Conservation (phyloP, 1,139 yeast genomes). For the Wickerhamomyces sp. region DNA sequence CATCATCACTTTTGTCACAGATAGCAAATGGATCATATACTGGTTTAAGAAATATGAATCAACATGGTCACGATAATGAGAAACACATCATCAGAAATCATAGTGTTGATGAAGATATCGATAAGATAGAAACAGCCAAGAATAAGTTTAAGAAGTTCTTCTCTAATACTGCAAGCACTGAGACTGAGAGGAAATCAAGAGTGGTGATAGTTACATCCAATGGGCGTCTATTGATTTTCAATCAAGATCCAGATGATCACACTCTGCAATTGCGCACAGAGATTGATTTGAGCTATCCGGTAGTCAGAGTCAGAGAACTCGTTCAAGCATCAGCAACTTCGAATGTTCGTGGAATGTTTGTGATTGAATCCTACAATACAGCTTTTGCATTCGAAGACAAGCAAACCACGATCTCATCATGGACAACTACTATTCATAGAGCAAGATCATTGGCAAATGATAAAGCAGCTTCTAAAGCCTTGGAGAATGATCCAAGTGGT, state of each 20-base stretch:
- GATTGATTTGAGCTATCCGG: conserved; percentile 41
- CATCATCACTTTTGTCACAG: conserved; percentile 42
- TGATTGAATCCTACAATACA: conserved; percentile 41
- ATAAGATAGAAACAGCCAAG: conserved; percentile 14
- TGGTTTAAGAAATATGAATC: conserved; percentile 32
- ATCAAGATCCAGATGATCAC: conserved; percentile 25
- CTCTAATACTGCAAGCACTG: conserved; percentile 7
- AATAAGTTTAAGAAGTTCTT: conserved; percentile 30
- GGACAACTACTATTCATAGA: conserved; percentile 53
- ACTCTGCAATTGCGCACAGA: conserved; percentile 42
- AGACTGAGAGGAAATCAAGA: conserved; percentile 26
- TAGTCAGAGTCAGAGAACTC: conserved; percentile 49
- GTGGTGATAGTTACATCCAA: conserved; percentile 48
- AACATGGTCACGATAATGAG: conserved; percentile 21
- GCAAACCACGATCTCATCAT: conserved; percentile 42
- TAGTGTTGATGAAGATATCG: conserved; percentile 13
- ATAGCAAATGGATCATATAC: conserved; percentile 48
- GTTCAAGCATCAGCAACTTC: conserved; percentile 31
- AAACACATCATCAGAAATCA: conserved; percentile 16
- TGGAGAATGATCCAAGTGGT: conserved; percentile 28
- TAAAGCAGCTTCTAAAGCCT: conserved; percentile 26
- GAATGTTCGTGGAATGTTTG: conserved; percentile 43
- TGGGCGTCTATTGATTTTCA: conserved; percentile 51
- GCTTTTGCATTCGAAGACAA: conserved; percentile 57
- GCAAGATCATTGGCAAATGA: conserved; percentile 45